Evolutionary conservation across 2,329 filamentous ascomycete species (phyloP).

Genomic region (Aspergillus persii): DNA sequence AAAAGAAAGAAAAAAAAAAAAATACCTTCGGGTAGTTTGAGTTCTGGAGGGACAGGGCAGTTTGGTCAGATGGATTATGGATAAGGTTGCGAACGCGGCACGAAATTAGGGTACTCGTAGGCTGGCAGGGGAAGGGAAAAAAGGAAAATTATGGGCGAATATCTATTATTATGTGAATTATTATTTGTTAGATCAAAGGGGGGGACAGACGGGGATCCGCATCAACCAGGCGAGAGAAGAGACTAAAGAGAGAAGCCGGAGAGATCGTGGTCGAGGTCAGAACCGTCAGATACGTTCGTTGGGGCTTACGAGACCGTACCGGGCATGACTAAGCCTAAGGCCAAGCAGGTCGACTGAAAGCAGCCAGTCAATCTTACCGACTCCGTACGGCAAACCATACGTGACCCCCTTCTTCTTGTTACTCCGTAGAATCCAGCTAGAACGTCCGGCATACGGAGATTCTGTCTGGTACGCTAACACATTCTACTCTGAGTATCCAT

Average conservation of each 20-base stretch:
- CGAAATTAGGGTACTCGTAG: background rate
- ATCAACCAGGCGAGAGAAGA: background rate
- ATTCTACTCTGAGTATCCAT: too few relatives aligned
- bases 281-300: conserved; percentile 12
- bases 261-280: conserved; percentile 14
- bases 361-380: too few relatives aligned
- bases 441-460: background rate
- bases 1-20: background rate
- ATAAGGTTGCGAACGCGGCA: background rate
- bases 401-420: too few relatives aligned
- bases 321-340: too few relatives aligned
- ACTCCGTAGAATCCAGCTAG: background rate
- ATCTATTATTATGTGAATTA: background rate
- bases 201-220: conserved; percentile 12
- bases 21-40: background rate
- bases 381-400: too few relatives aligned
- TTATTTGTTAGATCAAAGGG: background rate
- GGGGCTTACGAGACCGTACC: background rate
- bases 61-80: background rate
- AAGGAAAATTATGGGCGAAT: background rate
- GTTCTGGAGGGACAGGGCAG: background rate
- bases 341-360: too few relatives aligned
- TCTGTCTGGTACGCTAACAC: background rate
- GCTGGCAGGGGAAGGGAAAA: background rate
- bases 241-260: background rate